Conservation (phyloP, 1,284 basidiomycete genomes). For the Cystobasidium sp. region DNA sequence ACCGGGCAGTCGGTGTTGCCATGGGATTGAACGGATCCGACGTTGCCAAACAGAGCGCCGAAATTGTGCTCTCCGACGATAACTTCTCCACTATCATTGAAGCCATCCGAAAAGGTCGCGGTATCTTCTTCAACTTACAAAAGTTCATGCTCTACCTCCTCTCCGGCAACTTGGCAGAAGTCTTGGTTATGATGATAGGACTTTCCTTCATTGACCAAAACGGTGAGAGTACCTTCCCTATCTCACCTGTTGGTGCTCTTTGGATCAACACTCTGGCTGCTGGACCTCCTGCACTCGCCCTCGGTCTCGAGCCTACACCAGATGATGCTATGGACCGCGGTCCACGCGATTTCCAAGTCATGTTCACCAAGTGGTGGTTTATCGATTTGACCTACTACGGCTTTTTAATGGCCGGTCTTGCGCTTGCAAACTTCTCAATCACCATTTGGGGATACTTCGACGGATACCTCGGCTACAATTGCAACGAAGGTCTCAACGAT, state of each 20-base stretch:
- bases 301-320: constrained; percentile 66
- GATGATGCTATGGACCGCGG: constrained; percentile 64
- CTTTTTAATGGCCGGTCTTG: constrained; percentile 61
- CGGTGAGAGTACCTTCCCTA: constrained; percentile 68
- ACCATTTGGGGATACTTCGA: constrained; percentile 63
- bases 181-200: constrained; percentile 63
- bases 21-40: constrained; percentile 73
- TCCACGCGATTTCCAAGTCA: constrained; percentile 61
- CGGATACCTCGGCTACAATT: constrained; percentile 62
- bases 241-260: constrained; percentile 69
- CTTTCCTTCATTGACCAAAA: constrained; percentile 68
- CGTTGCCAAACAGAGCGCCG: constrained; percentile 65
- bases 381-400: constrained; percentile 70
- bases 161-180: constrained; percentile 66
- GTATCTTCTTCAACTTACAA: constrained; percentile 60
- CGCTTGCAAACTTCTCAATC: constrained; percentile 54
- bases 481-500: constrained; percentile 59
- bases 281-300: constrained; percentile 62
- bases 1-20: constrained; percentile 61
- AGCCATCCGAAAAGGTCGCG: constrained; percentile 69
- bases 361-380: constrained; percentile 63
- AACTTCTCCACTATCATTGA: constrained; percentile 73
- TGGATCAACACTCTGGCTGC: constrained; percentile 57
- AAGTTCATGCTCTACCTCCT: constrained; percentile 57
- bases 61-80: constrained; percentile 62